Evolutionary conservation across 2,329 filamentous ascomycete species (phyloP), one percentile per base, ranked within the genome.

Genomic region (Annulohypoxylon truncatum): DNA sequence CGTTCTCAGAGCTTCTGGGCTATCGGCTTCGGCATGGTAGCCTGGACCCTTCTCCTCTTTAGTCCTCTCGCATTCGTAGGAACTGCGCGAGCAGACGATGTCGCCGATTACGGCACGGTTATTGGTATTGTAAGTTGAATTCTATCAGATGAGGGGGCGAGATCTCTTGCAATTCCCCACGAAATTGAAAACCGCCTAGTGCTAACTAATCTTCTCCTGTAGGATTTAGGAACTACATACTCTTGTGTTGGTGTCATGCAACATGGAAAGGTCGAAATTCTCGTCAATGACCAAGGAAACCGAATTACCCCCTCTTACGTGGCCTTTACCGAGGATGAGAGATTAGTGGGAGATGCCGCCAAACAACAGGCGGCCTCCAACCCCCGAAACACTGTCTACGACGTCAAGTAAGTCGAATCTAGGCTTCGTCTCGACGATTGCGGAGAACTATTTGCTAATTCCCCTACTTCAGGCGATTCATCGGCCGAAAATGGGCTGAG

Each of bases 231-330:
- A 83, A 97, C 94, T 55, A 97, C 94, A 72, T 90, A 90, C 83
- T 91, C 88, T 77, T 97, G 94, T 83, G 93, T 97, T 76, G 94
- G 92, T 91, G 93, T 97, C 80, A 97, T 97, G 93, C 91, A 94
- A 80, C 92, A 93, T 80, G 94, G 94, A 80, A 96, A 95, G 83
- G 93, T 97, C 74, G 93, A 97, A 79, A 97, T 97, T 84, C 87
- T 97, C 75, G 92, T 93, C 83, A 97, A 97, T 86, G 93, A 97
- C 83, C 94, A 97, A 86, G 93, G 93, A 86, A 94, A 97, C 89
- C 92, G 93, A 85, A 97, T 97, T 75, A 97, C 94, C 75, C 94
- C 94, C 60, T 97, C 93, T 71, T 97, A 96, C 82, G 94, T 97
- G 79, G 94, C 93, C 77, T 97, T 97, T 82, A 98, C 94, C 81